Evolutionary conservation across 1,284 basidiomycete genomes (phyloP).

Genomic region (Phellinidium pouzarii): DNA sequence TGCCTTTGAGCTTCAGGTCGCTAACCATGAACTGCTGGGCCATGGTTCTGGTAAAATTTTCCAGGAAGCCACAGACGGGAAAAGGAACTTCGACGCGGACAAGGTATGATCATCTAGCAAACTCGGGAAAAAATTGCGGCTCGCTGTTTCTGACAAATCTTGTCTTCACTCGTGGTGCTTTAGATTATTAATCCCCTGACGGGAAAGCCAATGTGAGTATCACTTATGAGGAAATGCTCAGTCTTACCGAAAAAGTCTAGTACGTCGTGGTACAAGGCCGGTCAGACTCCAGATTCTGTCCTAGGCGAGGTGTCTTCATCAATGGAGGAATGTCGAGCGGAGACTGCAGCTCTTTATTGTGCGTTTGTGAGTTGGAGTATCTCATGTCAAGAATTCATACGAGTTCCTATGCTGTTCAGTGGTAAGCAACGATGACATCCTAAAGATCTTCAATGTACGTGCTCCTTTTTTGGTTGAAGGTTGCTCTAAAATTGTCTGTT

Average conservation of each 20-base stretch:
- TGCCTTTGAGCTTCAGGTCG: constrained; percentile 80
- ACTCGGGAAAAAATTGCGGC: too few species aligned
- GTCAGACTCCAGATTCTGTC: constrained; percentile 72
- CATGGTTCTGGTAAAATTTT: constrained; percentile 79
- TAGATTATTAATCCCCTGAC: constrained; percentile 80
- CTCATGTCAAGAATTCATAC: constrained; percentile 59
- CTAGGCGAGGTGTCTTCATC: constrained; percentile 81
- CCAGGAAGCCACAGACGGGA: constrained; percentile 66
- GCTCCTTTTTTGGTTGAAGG: too few species aligned
- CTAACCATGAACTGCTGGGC: constrained; percentile 77
- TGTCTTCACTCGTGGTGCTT: not conserved
- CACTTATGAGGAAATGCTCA: not conserved
- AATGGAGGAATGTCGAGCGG: constrained; percentile 83
- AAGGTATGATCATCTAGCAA: constrained; percentile 35
- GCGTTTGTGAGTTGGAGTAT: constrained; percentile 23
- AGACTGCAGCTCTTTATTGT: constrained; percentile 75
- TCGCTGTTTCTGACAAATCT: constrained; percentile 10
- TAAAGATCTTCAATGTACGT: constrained; percentile 66
- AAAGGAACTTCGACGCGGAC: constrained; percentile 70
- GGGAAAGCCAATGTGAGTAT: constrained; percentile 62
- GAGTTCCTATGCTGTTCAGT: constrained; percentile 41
- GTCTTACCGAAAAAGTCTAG: constrained; percentile 31
- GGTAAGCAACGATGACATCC: constrained; percentile 50
- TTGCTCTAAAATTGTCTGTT: too few species aligned
- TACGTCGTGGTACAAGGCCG: constrained; percentile 71